A percentile compares a stretch with the other conserved stretches of the same genome.
phyloP scores from a whole-genome alignment of 306 rosid genomes.

The Acacia acuminata region DNA sequence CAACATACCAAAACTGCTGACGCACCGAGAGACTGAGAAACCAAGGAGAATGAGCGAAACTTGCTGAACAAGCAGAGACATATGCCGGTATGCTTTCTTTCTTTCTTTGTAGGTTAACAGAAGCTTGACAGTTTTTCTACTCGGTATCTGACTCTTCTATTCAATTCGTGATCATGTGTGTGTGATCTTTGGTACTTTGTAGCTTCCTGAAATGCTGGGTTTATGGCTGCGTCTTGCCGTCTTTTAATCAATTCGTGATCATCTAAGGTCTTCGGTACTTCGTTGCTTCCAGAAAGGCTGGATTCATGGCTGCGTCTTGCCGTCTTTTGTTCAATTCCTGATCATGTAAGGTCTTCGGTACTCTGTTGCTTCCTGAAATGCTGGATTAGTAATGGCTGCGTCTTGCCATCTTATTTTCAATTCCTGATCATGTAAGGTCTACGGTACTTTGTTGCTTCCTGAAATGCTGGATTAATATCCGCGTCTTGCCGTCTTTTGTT shows the following conservation, averaged over 20 bases:
- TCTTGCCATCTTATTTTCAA: not conserved
- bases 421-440: not conserved
- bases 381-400: not conserved
- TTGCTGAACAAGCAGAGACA: slow-evolving; percentile 19
- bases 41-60: slow-evolving; percentile 3
- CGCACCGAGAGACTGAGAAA: not conserved
- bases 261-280: too few species aligned
- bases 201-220: not conserved
- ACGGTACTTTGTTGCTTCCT: too few species aligned
- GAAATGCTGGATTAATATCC: too few species aligned
- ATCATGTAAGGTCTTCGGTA: too few species aligned
- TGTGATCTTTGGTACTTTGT: not conserved
- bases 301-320: not conserved
- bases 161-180: not conserved
- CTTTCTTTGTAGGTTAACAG: not conserved
- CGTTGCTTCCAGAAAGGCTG: too few species aligned
- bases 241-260: not conserved
- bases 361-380: too few species aligned
- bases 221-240: not conserved
- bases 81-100: not conserved
- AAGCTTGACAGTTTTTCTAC: not conserved
- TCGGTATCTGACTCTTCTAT: not conserved
- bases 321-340: not conserved
- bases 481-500: not conserved
- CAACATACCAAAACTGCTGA: not conserved